Evolutionary conservation across 306 rosid genomes (phyloP).

Genomic region (Rosa persica): DNA sequence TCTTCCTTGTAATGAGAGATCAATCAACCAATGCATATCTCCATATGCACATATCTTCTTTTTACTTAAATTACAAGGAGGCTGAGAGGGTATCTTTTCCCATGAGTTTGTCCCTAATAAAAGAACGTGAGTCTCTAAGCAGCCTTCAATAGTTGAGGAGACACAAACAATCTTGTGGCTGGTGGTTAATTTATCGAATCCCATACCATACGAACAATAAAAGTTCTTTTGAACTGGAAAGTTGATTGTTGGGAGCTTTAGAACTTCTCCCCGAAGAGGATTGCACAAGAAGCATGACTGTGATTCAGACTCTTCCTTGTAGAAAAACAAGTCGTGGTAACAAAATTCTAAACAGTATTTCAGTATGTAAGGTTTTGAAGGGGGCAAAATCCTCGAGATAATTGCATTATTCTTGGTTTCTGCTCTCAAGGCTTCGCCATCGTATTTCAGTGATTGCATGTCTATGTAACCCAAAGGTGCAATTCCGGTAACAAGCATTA

Average conservation of each 20-base stretch:
- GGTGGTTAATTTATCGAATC: not conserved
- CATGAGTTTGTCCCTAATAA: not conserved
- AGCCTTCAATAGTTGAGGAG: not conserved
- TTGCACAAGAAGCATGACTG: not conserved
- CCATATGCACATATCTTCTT: not conserved
- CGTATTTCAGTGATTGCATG: not conserved
- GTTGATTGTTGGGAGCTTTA: not conserved
- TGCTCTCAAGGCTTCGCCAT: not conserved
- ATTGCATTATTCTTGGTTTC: too few relatives aligned
- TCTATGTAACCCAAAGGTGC: not conserved
- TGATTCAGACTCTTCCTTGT: not conserved
- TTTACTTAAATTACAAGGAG: not conserved
- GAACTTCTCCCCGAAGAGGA: not conserved
- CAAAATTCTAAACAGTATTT: not conserved
- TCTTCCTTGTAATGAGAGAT: not conserved
- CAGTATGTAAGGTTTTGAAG: too few relatives aligned
- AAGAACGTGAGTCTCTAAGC: not conserved
- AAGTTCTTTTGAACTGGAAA: not conserved
- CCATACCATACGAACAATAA: not conserved
- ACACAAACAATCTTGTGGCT: not conserved
- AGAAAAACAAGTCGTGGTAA: not conserved
- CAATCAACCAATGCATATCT: not conserved
- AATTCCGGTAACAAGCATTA: not conserved
- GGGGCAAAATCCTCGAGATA: not conserved
- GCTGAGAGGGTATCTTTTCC: not conserved